phyloP scores from a whole-genome alignment of 2,329 filamentous ascomycete genomes.

The Fusarium longipes region DNA sequence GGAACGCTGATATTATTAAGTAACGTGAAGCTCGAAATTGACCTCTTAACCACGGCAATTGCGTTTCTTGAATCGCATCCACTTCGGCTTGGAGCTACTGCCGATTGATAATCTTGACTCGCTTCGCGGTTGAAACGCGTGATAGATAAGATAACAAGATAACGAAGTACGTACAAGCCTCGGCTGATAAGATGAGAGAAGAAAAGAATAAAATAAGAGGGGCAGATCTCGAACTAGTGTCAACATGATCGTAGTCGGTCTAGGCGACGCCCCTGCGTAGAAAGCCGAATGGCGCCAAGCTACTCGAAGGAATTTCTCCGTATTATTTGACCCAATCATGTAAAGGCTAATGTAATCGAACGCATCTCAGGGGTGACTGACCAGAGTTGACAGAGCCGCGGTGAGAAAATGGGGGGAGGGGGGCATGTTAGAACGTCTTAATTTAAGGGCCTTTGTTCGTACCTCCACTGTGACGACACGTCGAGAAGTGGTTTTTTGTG shows the following conservation, averaged over 20 bases:
- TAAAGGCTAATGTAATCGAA: constrained; percentile 46
- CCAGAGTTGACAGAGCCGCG: constrained; percentile 45
- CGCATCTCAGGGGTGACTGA: constrained; percentile 42
- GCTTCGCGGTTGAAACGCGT: constrained; percentile 22
- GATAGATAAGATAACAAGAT: constrained; percentile 22
- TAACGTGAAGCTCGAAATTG: constrained; percentile 1
- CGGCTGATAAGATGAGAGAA: constrained; percentile 19
- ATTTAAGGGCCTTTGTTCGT: constrained; percentile 27
- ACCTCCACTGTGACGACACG: constrained; percentile 38
- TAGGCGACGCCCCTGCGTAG: constrained; percentile 38
- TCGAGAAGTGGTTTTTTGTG: constrained; percentile 25
- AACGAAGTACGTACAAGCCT: constrained; percentile 1
- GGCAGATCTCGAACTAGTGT: constrained; percentile 45
- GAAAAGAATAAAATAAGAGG: constrained; percentile 40
- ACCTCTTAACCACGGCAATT: constrained; percentile 4
- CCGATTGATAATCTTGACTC: constrained; percentile 1
- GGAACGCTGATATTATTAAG: constrained; percentile 1
- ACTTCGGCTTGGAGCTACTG: constrained; percentile 17
- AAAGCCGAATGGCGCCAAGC: constrained; percentile 39
- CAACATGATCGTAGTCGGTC: constrained; percentile 42
- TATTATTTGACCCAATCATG: constrained; percentile 39
- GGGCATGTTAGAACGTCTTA: constrained; percentile 36
- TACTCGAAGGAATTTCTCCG: constrained; percentile 40
- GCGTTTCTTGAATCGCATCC: constrained; percentile 8
- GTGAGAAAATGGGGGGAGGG: constrained; percentile 34